Evolutionary conservation across 2,329 filamentous ascomycete genomes (phyloP).

Genomic region (Verticillium nonalfalfae): DNA sequence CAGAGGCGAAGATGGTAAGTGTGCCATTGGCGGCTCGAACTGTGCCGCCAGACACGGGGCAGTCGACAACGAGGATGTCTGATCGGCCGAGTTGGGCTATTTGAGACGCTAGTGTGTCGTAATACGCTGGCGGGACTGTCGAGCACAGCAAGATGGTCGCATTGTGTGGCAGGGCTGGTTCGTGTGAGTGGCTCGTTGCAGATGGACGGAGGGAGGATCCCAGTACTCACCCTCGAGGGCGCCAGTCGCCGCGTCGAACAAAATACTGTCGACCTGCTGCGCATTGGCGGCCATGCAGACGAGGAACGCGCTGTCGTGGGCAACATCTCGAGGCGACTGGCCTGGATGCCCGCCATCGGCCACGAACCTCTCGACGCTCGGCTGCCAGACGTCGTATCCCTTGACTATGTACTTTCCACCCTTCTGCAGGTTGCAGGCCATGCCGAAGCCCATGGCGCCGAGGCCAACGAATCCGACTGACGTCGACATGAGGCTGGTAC

Average conservation of each 20-base stretch:
- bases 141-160: constrained; percentile 21
- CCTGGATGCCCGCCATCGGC: constrained; percentile 17
- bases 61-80: constrained; percentile 52
- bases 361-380: constrained; percentile 21
- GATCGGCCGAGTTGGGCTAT: constrained; percentile 7
- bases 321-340: constrained; percentile 19
- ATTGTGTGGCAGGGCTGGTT: constrained; percentile 5
- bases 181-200: constrained; percentile 42
- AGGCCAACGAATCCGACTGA: constrained; percentile 44
- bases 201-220: constrained; percentile 50
- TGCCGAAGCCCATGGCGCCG: constrained; percentile 77
- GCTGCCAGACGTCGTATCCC: constrained; percentile 24
- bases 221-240: constrained; percentile 23
- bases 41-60: constrained; percentile 67
- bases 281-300: constrained; percentile 74
- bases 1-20: constrained; percentile 59
- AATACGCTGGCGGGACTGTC: constrained; percentile 25
- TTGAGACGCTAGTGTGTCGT: constrained; percentile 5
- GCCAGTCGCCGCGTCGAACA: constrained; percentile 53
- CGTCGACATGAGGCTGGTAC: constrained; percentile 7
- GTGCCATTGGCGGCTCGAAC: constrained; percentile 64
- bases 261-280: constrained; percentile 58
- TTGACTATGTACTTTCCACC: constrained; percentile 45
- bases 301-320: constrained; percentile 45
- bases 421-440: constrained; percentile 68